Percentiles rank a stretch among this genome's conserved stretches.
Evolutionary conservation across 164 flowering plant genomes (phyloP).

Genomic region (Litsea cubeba): DNA sequence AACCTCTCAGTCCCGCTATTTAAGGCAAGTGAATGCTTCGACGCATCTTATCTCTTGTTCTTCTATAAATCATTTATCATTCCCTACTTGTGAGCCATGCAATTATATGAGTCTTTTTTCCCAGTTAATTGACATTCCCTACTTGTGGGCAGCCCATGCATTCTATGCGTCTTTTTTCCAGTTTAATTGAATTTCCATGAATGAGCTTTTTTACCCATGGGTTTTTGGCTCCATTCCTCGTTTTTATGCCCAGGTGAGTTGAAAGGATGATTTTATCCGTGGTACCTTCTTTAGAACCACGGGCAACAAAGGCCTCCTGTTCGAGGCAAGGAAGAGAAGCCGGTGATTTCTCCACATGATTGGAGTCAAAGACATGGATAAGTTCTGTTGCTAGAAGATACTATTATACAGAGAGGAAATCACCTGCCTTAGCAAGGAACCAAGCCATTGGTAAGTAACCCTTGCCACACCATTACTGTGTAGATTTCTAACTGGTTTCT

Average conservation of each 20-base stretch:
- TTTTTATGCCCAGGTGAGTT: conserved; percentile 47
- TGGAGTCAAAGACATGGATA: conserved; percentile 78
- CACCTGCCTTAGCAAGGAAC: conserved; percentile 26
- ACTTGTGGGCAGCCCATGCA: too few species aligned
- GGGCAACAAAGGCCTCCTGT: conserved; percentile 66
- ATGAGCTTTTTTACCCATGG: not conserved
- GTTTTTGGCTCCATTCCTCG: not conserved
- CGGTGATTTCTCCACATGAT: conserved; percentile 75
- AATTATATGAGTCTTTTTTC: too few species aligned
- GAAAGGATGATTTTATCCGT: conserved; percentile 61
- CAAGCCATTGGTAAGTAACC: conserved; percentile 24
- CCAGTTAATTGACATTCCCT: too few species aligned
- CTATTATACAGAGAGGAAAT: conserved; percentile 64
- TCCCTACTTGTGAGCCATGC: too few species aligned
- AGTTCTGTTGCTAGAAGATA: conserved; percentile 62
- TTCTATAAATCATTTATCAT: too few species aligned
- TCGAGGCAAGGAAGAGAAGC: conserved; percentile 89
- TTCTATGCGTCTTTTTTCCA: too few species aligned
- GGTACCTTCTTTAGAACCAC: conserved; percentile 60
- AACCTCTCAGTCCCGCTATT: too few species aligned
- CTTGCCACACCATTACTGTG: conserved; percentile 38
- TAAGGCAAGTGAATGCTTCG: too few species aligned
- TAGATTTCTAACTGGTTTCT: not conserved
- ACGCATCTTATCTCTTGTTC: too few species aligned
- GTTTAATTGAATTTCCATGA: too few species aligned